Evolutionary conservation across 306 rosid genomes (phyloP).

Genomic region (Begonia masoniana): DNA sequence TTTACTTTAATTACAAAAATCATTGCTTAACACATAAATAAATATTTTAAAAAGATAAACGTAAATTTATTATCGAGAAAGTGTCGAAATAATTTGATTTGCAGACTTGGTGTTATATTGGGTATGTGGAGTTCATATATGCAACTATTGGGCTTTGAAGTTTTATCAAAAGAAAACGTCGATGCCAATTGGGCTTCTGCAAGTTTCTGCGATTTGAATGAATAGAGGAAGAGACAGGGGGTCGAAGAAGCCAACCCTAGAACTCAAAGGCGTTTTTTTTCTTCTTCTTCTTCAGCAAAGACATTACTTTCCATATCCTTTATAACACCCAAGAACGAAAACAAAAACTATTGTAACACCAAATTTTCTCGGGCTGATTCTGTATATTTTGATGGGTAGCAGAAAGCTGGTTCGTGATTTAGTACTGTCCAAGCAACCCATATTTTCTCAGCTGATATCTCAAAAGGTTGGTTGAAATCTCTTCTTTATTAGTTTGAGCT

Average conservation of each 20-base stretch:
- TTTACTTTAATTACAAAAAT: too few species aligned
- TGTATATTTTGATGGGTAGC: conserved; percentile 26
- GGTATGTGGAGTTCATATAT: too few species aligned
- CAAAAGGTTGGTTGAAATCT: conserved; percentile 26
- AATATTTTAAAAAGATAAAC: too few species aligned
- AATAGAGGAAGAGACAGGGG: background rate
- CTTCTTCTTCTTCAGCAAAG: background rate
- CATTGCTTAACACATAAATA: too few species aligned
- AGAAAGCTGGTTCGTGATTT: conserved; percentile 71
- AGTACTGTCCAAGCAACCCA: conserved; percentile 31
- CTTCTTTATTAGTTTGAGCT: background rate
- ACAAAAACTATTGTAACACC: background rate
- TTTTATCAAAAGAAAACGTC: too few species aligned
- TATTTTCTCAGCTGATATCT: conserved; percentile 25
- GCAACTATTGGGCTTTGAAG: too few species aligned
- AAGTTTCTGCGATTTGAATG: too few species aligned
- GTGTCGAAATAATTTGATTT: too few species aligned
- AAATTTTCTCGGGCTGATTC: background rate
- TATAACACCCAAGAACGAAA: background rate
- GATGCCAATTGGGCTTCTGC: too few species aligned
- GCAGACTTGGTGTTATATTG: too few species aligned
- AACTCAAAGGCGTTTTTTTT: background rate
- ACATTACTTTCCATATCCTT: background rate
- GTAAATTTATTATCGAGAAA: too few species aligned
- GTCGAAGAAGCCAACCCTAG: background rate